Evolutionary conservation across 441 rosid species (phyloP).

Genomic region (Codiaeum variegatum): DNA sequence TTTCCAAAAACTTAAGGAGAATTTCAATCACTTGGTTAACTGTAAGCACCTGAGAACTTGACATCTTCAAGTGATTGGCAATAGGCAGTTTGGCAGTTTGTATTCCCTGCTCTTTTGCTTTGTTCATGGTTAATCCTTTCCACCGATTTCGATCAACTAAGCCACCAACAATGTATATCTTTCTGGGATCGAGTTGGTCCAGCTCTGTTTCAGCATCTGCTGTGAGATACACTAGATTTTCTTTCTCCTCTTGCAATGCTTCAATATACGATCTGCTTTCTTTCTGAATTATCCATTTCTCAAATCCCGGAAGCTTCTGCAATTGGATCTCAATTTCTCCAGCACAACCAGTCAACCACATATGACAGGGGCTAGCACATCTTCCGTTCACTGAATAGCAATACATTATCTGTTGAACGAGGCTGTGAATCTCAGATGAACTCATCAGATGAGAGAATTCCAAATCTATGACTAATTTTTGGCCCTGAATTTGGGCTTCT

Average conservation of each 20-base stretch:
- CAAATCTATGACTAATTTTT: conserved; percentile 70
- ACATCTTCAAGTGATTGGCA: conserved; percentile 80
- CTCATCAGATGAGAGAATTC: conserved; percentile 81
- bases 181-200: conserved; percentile 53
- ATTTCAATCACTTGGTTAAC: conserved; percentile 92
- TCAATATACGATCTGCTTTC: conserved; percentile 61
- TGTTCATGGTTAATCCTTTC: conserved; percentile 84
- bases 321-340: conserved; percentile 67
- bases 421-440: conserved; percentile 64
- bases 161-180: conserved; percentile 72
- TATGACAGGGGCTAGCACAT: conserved; percentile 51
- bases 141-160: conserved; percentile 84
- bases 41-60: conserved; percentile 94
- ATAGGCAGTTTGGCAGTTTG: conserved; percentile 85
- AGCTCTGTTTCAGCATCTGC: conserved; percentile 77
- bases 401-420: conserved; percentile 88
- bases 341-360: conserved; percentile 78
- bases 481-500: conserved; percentile 57
- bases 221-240: conserved; percentile 72
- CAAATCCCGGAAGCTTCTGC: conserved; percentile 74
- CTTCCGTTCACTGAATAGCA: conserved; percentile 86
- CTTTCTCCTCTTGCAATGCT: conserved; percentile 63
- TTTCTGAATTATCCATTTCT: conserved; percentile 84
- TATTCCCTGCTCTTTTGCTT: conserved; percentile 84
- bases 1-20: conserved; percentile 71